A percentile compares a stretch with the other conserved stretches of the same genome.
Conservation (phyloP, 2,329 filamentous ascomycete genomes). For the Penicillium digitatum region DNA sequence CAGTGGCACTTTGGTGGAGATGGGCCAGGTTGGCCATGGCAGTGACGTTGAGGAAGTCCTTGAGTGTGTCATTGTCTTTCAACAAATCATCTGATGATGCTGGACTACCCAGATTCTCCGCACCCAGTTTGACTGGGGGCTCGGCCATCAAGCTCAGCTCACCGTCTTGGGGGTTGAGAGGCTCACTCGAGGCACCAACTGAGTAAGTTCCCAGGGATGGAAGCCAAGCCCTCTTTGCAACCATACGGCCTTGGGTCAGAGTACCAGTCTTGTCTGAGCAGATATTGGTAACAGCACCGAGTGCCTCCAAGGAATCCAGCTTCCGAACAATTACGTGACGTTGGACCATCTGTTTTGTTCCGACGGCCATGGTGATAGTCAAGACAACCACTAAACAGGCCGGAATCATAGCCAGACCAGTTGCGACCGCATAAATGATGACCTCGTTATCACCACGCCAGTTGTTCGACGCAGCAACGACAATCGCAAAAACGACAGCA, state of each 20-base stretch:
- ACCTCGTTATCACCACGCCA: conserved; percentile 56
- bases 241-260: conserved; percentile 61
- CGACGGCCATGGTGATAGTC: conserved; percentile 64
- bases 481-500: conserved; percentile 64
- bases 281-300: conserved; percentile 60
- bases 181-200: conserved; percentile 53
- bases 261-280: conserved; percentile 60
- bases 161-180: conserved; percentile 55
- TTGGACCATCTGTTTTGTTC: conserved; percentile 56
- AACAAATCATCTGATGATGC: conserved; percentile 36
- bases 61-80: conserved; percentile 47
- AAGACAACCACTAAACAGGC: conserved; percentile 62
- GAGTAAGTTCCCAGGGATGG: conserved; percentile 56
- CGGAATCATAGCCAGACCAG: conserved; percentile 59
- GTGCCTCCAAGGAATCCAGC: conserved; percentile 55
- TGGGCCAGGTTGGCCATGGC: conserved; percentile 63
- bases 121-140: conserved; percentile 30
- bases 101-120: conserved; percentile 14
- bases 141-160: conserved; percentile 42
- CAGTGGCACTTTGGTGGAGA: conserved; percentile 53
- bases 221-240: conserved; percentile 58
- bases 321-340: conserved; percentile 57
- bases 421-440: conserved; percentile 62
- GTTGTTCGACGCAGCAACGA: conserved; percentile 63
- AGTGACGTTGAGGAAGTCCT: conserved; percentile 59